Evolutionary conservation across 2,329 filamentous ascomycete genomes (phyloP), one percentile per base, ranked within the genome.

Genomic region (Cylindrodendrum hubeiense): DNA sequence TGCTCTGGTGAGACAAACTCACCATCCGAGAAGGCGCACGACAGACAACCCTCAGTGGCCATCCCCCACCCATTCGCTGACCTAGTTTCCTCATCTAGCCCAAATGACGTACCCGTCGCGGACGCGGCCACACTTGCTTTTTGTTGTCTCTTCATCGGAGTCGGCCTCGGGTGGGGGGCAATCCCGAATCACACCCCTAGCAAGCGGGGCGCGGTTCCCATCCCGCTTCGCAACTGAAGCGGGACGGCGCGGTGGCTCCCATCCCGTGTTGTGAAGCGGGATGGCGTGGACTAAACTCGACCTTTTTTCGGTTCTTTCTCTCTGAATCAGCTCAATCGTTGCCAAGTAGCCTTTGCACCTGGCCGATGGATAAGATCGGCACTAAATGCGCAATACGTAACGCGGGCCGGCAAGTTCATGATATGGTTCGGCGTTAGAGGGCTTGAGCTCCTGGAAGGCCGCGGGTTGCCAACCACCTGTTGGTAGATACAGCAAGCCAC

Each of bases 81-180:
- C 28, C 28, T 65, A 47, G 53, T 63, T 54, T 58, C 53, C 41
- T 62, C 47, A 44, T 39, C 39, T 30, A 57, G 43, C 34, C 15
- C 30, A n/a, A 56, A 62, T 73, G 70, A 67, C 63, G 67, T 65
- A 67, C 47, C 15, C 26, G 41, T 19, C 7, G 44, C 26, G 41
- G 60, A 50, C 52, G 54, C 56, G 52, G n/a, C 37, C 13, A 39
- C 2, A 44, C 53, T 71, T 72, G 63, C 66, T 68, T 70, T 71
- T 67, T 70, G 57, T 65, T 72, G 63, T 68, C 69, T 72, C 68
- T 68, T 71, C 63, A 67, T 43, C 43, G 26, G 21, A 60, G 47
- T 47, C n/a, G 15, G 10, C 28, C 46, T 54, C 39, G 19, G 17
- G 55, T 56, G 58, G 60, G 60, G 60, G 59, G 50, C 34, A 46